Percentiles rank a stretch among this genome's conserved stretches.
These are phyloP conservation scores for Aspergillus pseudotamarii DNA, from an alignment of 2,329 filamentous ascomycete species.

Conservation along the genomic window DNA sequence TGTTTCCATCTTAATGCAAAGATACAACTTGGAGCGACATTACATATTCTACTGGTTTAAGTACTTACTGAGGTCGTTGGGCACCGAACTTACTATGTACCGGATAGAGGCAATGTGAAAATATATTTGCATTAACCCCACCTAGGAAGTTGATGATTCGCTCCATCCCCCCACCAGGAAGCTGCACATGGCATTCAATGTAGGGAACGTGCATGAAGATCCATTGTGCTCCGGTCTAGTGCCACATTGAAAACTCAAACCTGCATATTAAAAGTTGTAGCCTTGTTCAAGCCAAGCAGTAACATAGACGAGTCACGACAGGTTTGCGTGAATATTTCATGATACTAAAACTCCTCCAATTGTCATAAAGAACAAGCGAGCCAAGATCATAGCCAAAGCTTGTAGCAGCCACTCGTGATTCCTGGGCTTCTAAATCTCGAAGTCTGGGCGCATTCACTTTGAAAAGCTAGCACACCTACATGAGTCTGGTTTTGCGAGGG, in stretches of 20 bases:
- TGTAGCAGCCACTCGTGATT: background rate
- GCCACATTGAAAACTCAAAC: background rate
- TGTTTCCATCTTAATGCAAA: background rate
- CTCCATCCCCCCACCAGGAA: background rate
- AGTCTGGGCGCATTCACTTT: background rate
- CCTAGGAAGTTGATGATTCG: background rate
- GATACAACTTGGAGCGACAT: accelerated
- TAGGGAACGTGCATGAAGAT: background rate
- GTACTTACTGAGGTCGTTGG: background rate
- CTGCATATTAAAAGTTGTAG: background rate
- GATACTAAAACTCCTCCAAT: background rate
- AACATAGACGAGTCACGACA: background rate
- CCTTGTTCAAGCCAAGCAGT: background rate
- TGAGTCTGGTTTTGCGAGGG: background rate
- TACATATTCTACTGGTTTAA: background rate
- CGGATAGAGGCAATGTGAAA: background rate
- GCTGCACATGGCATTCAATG: background rate
- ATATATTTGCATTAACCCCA: background rate
- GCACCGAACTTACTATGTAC: background rate
- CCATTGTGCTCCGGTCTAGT: background rate
- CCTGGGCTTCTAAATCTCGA: background rate
- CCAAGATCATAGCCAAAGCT: background rate
- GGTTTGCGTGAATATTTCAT: background rate
- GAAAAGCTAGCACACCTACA: background rate
- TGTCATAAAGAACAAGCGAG: background rate